These are phyloP conservation scores for Beauveria caledonica DNA, from an alignment of 2,329 filamentous ascomycete species.

Conservation along the genomic window DNA sequence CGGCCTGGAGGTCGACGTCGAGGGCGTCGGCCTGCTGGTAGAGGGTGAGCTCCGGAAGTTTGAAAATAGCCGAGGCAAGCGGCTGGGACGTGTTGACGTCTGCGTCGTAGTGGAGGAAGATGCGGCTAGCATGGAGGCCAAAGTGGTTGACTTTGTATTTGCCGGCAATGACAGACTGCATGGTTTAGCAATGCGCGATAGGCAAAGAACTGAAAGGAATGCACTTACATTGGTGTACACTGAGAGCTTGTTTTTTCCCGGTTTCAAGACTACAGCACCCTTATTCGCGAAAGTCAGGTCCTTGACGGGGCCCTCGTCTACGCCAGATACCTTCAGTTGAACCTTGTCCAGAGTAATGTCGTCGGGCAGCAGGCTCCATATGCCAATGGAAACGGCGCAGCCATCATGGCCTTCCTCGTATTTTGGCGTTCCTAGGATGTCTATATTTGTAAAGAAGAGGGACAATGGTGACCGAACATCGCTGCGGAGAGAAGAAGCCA, in stretches of 20 bases:
- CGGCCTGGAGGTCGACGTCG: slow-evolving; percentile 56
- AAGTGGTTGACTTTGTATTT: slow-evolving; percentile 69
- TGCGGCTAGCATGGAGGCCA: slow-evolving; percentile 53
- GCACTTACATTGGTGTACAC: slow-evolving; percentile 29
- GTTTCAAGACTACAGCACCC: slow-evolving; percentile 27
- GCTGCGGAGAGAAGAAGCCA: slow-evolving; percentile 37
- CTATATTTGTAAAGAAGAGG: slow-evolving; percentile 64
- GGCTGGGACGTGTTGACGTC: slow-evolving; percentile 40
- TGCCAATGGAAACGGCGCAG: slow-evolving; percentile 59
- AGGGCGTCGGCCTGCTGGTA: slow-evolving; percentile 65
- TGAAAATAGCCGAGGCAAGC: slow-evolving; percentile 44
- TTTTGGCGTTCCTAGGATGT: slow-evolving; percentile 57
- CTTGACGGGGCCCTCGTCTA: slow-evolving; percentile 45
- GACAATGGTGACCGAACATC: slow-evolving; percentile 61
- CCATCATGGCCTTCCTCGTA: slow-evolving; percentile 68
- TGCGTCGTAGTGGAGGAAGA: slow-evolving; percentile 58
- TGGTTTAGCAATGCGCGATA: slow-evolving; percentile 20
- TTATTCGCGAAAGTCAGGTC: slow-evolving; percentile 40
- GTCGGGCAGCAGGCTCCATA: slow-evolving; percentile 67
- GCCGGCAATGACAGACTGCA: slow-evolving; percentile 57
- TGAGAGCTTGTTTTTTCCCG: slow-evolving; percentile 38
- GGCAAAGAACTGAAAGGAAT: neutral
- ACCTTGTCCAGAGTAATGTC: slow-evolving; percentile 57
- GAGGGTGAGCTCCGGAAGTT: slow-evolving; percentile 56
- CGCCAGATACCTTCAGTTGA: slow-evolving; percentile 54